A percentile compares a stretch with the other conserved stretches of the same genome.
These are phyloP conservation scores for Penicillium sp. DNA, from an alignment of 2,329 filamentous ascomycete species.

Conservation along the genomic window DNA sequence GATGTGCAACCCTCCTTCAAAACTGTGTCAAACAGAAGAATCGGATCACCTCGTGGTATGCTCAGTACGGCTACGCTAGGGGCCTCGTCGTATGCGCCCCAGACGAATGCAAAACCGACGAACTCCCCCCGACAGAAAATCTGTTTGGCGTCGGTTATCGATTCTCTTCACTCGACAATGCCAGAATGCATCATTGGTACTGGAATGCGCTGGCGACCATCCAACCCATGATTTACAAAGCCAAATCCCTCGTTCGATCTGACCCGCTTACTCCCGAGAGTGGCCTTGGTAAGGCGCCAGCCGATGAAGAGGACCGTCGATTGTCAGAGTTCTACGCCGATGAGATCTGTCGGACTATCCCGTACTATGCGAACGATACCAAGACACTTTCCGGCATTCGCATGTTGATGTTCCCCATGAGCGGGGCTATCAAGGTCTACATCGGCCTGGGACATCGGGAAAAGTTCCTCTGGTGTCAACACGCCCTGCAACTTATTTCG, in stretches of 20 bases:
- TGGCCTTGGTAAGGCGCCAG: no score
- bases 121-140: background rate
- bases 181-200: constrained; percentile 8
- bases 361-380: constrained; percentile 2
- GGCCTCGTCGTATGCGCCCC: background rate
- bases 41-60: constrained; percentile 3
- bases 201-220: constrained; percentile 3
- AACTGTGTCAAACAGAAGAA: background rate
- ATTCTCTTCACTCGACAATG: constrained; percentile 4
- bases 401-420: constrained; percentile 6
- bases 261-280: background rate
- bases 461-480: constrained; percentile 8
- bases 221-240: constrained; percentile 4
- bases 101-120: constrained; percentile 3
- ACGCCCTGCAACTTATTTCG: background rate
- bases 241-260: background rate
- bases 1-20: background rate
- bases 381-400: background rate
- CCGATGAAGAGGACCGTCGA: background rate
- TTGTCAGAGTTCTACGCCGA: constrained; percentile 1
- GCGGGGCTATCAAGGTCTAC: constrained; percentile 3
- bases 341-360: background rate
- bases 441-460: background rate
- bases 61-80: background rate
- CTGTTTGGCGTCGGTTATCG: constrained; percentile 4